Evolutionary conservation across 495 filamentous ascomycete species (phyloP).

Genomic region (Achaetomiella virescens): DNA sequence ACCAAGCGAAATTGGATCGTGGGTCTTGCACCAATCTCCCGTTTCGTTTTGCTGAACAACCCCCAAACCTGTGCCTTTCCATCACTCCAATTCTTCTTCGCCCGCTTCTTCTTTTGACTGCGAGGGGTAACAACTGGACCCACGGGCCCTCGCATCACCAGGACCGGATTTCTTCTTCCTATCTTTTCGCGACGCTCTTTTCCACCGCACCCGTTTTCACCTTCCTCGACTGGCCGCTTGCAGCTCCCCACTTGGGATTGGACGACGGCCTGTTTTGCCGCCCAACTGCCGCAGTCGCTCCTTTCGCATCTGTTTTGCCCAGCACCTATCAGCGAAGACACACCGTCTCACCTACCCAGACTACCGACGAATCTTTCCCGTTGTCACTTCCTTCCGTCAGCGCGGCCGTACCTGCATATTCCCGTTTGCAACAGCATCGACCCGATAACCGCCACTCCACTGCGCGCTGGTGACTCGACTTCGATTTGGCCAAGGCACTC

Average conservation of each 20-base stretch:
- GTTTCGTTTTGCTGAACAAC: slow-evolving; percentile 9
- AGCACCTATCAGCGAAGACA: not conserved
- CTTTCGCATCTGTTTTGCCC: slow-evolving; percentile 1
- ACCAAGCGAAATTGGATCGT: slow-evolving; percentile 34
- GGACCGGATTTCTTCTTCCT: slow-evolving; percentile 2
- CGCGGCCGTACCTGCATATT: not conserved
- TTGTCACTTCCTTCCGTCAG: not conserved
- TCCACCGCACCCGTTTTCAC: not conserved
- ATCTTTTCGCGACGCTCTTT: slow-evolving; percentile 4
- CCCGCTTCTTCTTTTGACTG: slow-evolving; percentile 9
- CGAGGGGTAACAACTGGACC: slow-evolving; percentile 10
- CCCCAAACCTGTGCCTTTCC: slow-evolving; percentile 16
- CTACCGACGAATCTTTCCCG: not conserved
- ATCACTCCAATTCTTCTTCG: slow-evolving; percentile 14
- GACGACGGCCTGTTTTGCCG: not conserved
- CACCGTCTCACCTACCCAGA: not conserved
- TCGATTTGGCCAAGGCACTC: no score
- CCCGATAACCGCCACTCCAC: not conserved
- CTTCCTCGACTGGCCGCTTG: not conserved
- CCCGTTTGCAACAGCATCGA: not conserved
- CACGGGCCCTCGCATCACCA: slow-evolving; percentile 2
- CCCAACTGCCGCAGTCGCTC: not conserved
- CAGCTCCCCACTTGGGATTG: not conserved
- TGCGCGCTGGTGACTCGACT: no score
- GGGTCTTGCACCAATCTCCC: slow-evolving; percentile 22